These are phyloP conservation scores for Aspergillus candidus DNA, from an alignment of 2,329 filamentous ascomycete genomes.

Conservation along the genomic window DNA sequence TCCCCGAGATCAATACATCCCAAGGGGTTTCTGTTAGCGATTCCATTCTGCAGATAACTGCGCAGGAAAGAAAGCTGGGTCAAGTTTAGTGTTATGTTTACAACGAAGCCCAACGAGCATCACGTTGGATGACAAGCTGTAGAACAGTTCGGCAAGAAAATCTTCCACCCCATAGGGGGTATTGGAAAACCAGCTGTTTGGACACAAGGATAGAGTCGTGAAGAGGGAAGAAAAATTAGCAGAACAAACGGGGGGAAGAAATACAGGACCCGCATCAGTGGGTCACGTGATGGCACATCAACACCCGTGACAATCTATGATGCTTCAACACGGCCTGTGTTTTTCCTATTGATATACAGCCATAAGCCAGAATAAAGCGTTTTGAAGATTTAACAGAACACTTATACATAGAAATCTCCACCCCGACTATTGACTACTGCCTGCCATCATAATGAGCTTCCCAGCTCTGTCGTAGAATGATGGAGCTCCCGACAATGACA, in stretches of 20 bases:
- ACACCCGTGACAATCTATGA: no score
- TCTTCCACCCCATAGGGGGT: slow-evolving; percentile 16
- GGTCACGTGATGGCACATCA: slow-evolving; percentile 13
- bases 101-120: slow-evolving; percentile 18
- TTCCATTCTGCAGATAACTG: slow-evolving; percentile 52
- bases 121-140: slow-evolving; percentile 14
- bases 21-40: slow-evolving; percentile 66
- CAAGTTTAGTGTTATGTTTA: slow-evolving; percentile 13
- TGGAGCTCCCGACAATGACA: not conserved
- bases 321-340: no score
- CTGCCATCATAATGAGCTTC: no score
- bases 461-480: not conserved
- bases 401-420: no score
- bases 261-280: slow-evolving; percentile 10
- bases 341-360: no score
- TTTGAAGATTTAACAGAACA: no score
- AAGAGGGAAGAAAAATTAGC: slow-evolving; percentile 12
- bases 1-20: slow-evolving; percentile 75
- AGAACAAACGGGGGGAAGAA: slow-evolving; percentile 15
- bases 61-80: slow-evolving; percentile 12
- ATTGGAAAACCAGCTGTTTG: slow-evolving; percentile 8
- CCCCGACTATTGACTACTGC: no score
- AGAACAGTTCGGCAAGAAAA: slow-evolving; percentile 9
- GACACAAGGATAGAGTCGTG: slow-evolving; percentile 7
- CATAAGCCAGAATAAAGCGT: no score